Percentiles rank a stretch among this genome's conserved stretches.
Conservation (phyloP, 2,329 filamentous ascomycete species). For the Mycosphaerella sp. region DNA sequence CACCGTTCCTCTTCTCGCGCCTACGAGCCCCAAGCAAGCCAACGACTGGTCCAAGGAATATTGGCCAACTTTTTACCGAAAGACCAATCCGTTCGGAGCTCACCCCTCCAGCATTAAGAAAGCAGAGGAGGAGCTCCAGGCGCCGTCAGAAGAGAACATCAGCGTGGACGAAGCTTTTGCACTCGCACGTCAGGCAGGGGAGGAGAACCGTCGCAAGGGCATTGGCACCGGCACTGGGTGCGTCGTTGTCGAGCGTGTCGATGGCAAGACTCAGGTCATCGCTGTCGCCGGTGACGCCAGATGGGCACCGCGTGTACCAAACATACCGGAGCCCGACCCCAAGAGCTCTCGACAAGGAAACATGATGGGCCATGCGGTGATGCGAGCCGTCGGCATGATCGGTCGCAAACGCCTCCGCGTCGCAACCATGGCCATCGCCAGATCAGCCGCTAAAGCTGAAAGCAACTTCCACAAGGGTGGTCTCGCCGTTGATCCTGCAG, state of each 20-base stretch:
- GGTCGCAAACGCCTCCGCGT: constrained; percentile 50
- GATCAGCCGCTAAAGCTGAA: constrained; percentile 30
- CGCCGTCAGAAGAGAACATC: constrained; percentile 31
- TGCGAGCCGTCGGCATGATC: constrained; percentile 78
- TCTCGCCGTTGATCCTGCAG: constrained; percentile 31
- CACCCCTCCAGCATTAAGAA: constrained; percentile 69
- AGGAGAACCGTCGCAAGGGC: constrained; percentile 51
- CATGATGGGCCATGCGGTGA: constrained; percentile 69
- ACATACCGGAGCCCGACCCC: constrained; percentile 18
- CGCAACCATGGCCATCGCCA: constrained; percentile 27
- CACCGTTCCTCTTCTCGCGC: constrained; percentile 65
- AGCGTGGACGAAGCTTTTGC: constrained; percentile 57
- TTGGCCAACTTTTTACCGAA: constrained; percentile 81
- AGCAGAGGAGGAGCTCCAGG: constrained; percentile 61
- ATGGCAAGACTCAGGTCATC: constrained; percentile 52
- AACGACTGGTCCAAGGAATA: constrained; percentile 67
- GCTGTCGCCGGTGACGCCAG: constrained; percentile 72
- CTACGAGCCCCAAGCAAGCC: constrained; percentile 69
- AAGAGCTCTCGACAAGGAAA: constrained; percentile 51
- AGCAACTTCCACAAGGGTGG: constrained; percentile 31
- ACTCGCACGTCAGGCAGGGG: constrained; percentile 58
- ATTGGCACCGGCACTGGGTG: constrained; percentile 67
- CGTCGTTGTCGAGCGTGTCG: constrained; percentile 61
- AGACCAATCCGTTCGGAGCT: constrained; percentile 79
- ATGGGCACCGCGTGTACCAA: constrained; percentile 46